Evolutionary conservation across 2,329 filamentous ascomycete species (phyloP).

Genomic region (Ophiostoma quercus): DNA sequence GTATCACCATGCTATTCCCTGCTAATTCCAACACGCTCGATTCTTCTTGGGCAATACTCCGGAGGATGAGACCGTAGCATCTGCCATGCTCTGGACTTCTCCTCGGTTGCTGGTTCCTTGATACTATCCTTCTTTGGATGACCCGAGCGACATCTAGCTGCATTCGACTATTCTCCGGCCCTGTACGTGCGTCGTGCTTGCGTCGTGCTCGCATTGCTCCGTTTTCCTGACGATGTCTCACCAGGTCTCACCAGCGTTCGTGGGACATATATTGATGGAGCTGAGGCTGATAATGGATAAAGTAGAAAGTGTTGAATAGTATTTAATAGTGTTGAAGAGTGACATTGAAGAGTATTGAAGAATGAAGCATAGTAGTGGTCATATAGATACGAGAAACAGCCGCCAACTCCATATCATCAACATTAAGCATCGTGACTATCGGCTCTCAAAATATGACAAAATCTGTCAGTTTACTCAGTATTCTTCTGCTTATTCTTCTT

Average conservation of each 20-base stretch:
- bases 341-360: not conserved
- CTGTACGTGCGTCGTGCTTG: not conserved
- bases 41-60: constrained; percentile 2
- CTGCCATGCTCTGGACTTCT: not conserved
- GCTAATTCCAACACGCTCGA: not conserved
- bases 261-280: not conserved
- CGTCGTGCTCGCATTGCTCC: not conserved
- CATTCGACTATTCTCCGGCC: constrained; percentile 2
- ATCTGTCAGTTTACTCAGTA: too few relatives aligned
- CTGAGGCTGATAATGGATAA: not conserved
- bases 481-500: not conserved
- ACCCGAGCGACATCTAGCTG: not conserved
- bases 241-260: constrained; percentile 4
- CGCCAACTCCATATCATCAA: too few relatives aligned
- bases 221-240: not conserved
- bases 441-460: not conserved
- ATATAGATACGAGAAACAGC: too few relatives aligned
- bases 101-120: not conserved
- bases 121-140: not conserved
- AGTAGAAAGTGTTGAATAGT: too few relatives aligned
- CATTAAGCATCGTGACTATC: not conserved
- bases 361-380: not conserved
- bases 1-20: not conserved
- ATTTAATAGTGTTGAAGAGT: too few relatives aligned
- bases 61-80: not conserved